A percentile compares a stretch with the other conserved stretches of the same genome.
phyloP scores from a whole-genome alignment of 441 rosid genomes.

The Gossypium gossypioides region DNA sequence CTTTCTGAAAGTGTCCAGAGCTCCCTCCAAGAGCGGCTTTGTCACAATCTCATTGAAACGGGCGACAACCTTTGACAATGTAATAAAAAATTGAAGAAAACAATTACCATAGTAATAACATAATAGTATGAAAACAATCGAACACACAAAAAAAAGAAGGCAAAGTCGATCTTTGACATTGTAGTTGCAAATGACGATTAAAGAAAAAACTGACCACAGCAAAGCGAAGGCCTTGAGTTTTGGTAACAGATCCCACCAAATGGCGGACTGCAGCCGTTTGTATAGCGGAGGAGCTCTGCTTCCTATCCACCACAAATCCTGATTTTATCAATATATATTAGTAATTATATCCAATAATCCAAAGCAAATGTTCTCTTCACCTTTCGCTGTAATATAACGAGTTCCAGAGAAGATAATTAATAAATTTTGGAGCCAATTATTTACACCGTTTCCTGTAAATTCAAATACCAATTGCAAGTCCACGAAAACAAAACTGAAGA shows the following conservation, averaged over 20 bases:
- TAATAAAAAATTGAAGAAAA: not conserved
- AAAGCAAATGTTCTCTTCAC: not conserved
- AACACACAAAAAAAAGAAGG: not conserved
- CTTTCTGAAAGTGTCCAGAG: constrained; percentile 66
- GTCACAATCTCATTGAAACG: constrained; percentile 92
- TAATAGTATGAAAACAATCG: not conserved
- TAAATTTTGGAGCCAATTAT: not conserved
- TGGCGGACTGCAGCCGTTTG: constrained; percentile 52
- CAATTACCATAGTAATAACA: not conserved
- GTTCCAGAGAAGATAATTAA: not conserved
- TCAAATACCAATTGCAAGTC: not conserved
- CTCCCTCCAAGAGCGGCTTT: constrained; percentile 70
- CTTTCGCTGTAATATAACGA: not conserved
- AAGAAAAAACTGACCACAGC: constrained; percentile 42
- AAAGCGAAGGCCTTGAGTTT: constrained; percentile 66
- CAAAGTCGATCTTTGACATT: not conserved
- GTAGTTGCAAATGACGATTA: not conserved
- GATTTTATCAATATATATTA: not conserved
- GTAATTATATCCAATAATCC: not conserved
- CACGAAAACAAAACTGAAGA: not conserved
- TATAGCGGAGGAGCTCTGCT: constrained; percentile 26
- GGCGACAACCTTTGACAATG: constrained; percentile 62
- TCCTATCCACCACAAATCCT: constrained; percentile 27
- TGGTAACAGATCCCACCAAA: constrained; percentile 55
- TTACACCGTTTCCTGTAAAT: not conserved